Percentiles rank a stretch among this genome's conserved stretches.
Conservation (phyloP, 495 filamentous ascomycete genomes). For the Penicillium maclennaniae region DNA sequence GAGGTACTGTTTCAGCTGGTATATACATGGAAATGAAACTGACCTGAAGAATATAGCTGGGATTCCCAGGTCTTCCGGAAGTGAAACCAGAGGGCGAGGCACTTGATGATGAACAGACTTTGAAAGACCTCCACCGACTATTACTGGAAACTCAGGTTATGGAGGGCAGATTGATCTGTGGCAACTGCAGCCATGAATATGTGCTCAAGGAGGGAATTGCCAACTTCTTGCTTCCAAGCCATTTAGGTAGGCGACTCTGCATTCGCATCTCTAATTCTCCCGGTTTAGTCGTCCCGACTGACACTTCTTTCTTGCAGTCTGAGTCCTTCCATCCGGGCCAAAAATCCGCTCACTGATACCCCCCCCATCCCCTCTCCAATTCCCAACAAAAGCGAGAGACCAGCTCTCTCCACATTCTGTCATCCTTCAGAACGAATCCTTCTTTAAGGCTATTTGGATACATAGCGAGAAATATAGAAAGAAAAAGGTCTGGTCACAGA, state of each 20-base stretch:
- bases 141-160: constrained; percentile 86
- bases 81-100: constrained; percentile 58
- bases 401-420: background rate
- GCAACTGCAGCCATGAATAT: constrained; percentile 89
- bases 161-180: constrained; percentile 86
- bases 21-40: background rate
- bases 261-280: background rate
- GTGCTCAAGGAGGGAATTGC: constrained; percentile 90
- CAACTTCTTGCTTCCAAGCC: constrained; percentile 91
- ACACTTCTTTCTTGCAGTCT: background rate
- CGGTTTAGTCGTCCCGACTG: background rate
- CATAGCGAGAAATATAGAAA: background rate
- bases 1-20: constrained; percentile 59
- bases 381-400: background rate
- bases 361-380: background rate
- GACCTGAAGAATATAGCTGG: constrained; percentile 53
- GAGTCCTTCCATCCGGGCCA: background rate
- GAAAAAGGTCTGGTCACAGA: background rate
- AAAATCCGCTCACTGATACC: background rate
- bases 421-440: background rate
- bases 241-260: constrained; percentile 62
- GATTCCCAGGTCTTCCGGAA: constrained; percentile 72
- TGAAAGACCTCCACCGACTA: constrained; percentile 74
- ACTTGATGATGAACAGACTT: constrained; percentile 56
- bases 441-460: background rate